These are phyloP conservation scores for Aureobasidium sp. DNA, from an alignment of 2,329 filamentous ascomycete species.

Conservation along the genomic window DNA sequence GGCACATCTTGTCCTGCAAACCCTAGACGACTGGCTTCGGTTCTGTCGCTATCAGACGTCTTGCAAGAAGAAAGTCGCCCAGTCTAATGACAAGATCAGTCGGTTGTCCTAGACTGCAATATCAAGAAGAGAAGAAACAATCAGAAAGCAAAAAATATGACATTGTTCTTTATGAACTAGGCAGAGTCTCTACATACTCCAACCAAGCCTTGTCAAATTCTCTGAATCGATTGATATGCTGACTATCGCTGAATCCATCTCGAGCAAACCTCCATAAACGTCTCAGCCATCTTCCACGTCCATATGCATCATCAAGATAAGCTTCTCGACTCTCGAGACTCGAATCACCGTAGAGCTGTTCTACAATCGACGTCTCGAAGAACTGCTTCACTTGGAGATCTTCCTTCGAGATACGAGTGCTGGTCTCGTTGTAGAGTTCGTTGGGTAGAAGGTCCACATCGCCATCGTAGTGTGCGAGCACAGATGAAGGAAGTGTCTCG, in stretches of 20 bases:
- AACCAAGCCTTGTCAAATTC: not conserved
- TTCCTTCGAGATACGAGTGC: not conserved
- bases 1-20: not conserved
- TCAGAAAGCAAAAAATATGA: not conserved
- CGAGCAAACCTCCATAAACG: not conserved
- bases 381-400: not conserved
- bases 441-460: not conserved
- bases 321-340: not conserved
- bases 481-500: not conserved
- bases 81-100: not conserved
- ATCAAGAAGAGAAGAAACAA: not conserved
- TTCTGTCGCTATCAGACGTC: not conserved
- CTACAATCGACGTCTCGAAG: not conserved
- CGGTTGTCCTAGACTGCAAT: not conserved
- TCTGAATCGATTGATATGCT: not conserved
- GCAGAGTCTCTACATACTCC: not conserved
- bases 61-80: not conserved
- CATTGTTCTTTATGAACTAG: no score
- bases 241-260: not conserved
- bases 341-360: not conserved
- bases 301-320: not conserved
- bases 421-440: not conserved
- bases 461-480: not conserved
- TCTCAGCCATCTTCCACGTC: not conserved
- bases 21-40: not conserved